Percentiles rank a stretch among this genome's conserved stretches.
Conservation (phyloP, 73 alveolate species). For the Uronychia binucleata region DNA sequence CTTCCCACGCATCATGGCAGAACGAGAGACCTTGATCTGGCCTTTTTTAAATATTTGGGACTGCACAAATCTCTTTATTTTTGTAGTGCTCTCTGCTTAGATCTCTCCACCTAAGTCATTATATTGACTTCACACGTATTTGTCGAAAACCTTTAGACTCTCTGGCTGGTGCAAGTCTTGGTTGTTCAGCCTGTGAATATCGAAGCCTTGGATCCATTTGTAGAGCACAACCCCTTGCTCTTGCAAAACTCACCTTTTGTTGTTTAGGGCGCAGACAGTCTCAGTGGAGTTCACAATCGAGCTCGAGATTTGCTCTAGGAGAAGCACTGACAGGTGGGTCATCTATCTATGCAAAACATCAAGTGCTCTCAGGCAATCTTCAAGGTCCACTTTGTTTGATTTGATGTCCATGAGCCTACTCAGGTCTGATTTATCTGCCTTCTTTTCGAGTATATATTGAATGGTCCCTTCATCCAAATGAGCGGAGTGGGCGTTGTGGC, state of each 20-base stretch:
- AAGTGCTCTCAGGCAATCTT: constrained; percentile 10
- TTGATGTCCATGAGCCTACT: constrained; percentile 19
- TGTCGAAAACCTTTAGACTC: not conserved
- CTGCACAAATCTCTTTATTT: no score
- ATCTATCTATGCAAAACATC: constrained; percentile 35
- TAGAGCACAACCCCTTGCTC: not conserved
- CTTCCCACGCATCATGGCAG: no score
- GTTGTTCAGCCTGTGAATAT: not conserved
- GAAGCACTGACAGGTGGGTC: constrained; percentile 13
- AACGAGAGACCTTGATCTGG: no score
- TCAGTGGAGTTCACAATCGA: not conserved
- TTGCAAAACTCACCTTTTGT: not conserved
- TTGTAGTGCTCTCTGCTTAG: no score
- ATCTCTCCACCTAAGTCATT: not conserved
- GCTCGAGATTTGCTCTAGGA: constrained; percentile 4
- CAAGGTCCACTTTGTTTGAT: constrained; percentile 18
- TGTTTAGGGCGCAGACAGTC: not conserved
- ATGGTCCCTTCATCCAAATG: constrained; percentile 7
- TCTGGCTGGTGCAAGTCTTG: not conserved
- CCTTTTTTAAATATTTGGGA: no score
- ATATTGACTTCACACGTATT: not conserved
- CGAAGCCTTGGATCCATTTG: not conserved
- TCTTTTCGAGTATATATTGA: not conserved
- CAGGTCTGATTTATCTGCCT: constrained; percentile 26
- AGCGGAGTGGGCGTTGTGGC: no score